Base-by-base conservation (phyloP, 306 rosid species). In the Quercus aquifolioides region DNA sequence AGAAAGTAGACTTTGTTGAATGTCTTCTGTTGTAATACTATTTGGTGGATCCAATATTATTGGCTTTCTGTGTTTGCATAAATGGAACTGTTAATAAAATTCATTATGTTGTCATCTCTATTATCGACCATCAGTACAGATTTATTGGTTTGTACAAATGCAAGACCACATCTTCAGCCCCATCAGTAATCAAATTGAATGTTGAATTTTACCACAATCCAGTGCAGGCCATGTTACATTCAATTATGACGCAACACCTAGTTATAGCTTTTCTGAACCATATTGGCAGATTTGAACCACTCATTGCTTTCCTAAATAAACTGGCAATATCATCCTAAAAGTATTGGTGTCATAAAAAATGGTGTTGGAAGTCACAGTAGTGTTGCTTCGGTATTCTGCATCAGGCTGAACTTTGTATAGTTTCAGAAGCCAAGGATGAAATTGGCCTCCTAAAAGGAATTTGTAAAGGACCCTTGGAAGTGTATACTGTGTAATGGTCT, bases 1-100 rank as follows among this genome's bases (percentile, higher is more conserved):
- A 85, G 84, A 76, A 75, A 54, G 74, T 78, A 69, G 69, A 30
- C 65, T 73, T 73, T 71, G 18, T 73, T 70, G 76, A 30, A 56
- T 69, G 59, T 60, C 74, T 49, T 74, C 49, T 5, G 1, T 19
- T 46, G 35, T n/a, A 60, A 23, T 52, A 69, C 74, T 65, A 59
- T 11, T 38, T 18, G 74, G 18, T 58, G n/a, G 54, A 57, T 75
- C 10, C 30, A 31, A 28, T 31, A 23, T 57, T 31, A 56, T 72
- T 57, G 56, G 25, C 69, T 75, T 58, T 43, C 76, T 7, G 70
- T 76, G 83, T 81, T 43, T 65, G 25, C 51, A 20, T 21, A 54
- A 43, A 43, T 58, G 60, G 46, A 35, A 54, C 57, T 26, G 55
- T 33, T 65, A 26, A 18, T 30, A 63, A 52, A 70, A 35, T 75